phyloP scores from a whole-genome alignment of 768 basidiomycete genomes.

The Psilocybe sp. region DNA sequence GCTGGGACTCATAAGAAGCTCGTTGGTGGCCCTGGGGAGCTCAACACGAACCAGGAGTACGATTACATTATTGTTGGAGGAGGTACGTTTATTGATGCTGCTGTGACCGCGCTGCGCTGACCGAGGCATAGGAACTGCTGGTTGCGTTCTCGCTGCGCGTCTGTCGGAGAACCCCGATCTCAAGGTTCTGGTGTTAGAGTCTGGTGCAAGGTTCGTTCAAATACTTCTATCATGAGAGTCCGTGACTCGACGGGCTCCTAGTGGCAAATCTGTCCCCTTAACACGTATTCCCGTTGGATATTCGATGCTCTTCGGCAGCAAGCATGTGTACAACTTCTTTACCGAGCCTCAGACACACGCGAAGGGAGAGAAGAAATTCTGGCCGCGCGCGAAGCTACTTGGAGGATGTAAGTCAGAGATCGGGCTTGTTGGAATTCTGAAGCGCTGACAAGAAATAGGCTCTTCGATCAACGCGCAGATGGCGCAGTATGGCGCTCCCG shows the following conservation, averaged over 20 bases:
- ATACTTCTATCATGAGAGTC: not conserved
- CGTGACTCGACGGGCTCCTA: conserved; percentile 13
- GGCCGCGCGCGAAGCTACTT: conserved; percentile 69
- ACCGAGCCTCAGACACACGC: conserved; percentile 57
- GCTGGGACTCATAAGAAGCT: conserved; percentile 15
- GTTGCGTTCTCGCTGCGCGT: conserved; percentile 59
- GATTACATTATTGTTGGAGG: conserved; percentile 57
- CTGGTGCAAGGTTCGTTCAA: conserved; percentile 53
- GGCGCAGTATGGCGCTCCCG: conserved; percentile 65
- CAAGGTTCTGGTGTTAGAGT: conserved; percentile 56
- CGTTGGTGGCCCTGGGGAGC: conserved; percentile 21
- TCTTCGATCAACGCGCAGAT: conserved; percentile 65
- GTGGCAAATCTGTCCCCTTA: conserved; percentile 38
- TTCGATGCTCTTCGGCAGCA: conserved; percentile 38
- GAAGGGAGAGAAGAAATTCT: conserved; percentile 45
- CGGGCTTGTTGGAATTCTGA: not conserved
- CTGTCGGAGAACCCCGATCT: conserved; percentile 53
- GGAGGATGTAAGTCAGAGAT: conserved; percentile 59
- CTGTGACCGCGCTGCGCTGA: too few species aligned
- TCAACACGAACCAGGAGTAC: conserved; percentile 30
- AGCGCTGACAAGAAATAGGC: conserved; percentile 29
- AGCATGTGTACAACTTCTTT: conserved; percentile 50
- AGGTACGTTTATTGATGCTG: conserved; percentile 30
- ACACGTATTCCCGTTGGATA: conserved; percentile 45
- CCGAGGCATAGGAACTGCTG: conserved; percentile 48